Conservation (phyloP, 75 land plant genomes). For the Chamaecyparis obtusa region DNA sequence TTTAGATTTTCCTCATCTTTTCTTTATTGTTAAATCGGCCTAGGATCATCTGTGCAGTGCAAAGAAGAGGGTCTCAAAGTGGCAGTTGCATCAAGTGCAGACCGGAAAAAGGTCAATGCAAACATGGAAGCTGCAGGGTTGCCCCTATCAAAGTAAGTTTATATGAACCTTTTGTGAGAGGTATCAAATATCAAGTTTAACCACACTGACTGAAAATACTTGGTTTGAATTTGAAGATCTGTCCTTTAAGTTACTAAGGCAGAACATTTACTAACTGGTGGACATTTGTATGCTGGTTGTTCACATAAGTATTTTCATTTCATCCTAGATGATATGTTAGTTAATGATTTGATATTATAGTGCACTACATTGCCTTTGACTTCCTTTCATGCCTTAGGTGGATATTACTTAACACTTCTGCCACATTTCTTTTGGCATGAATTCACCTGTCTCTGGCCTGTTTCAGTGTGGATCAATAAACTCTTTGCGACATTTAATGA, state of each 20-base stretch:
- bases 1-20: background rate
- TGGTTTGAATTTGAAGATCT: background rate
- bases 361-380: background rate
- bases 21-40: conserved; percentile 8
- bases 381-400: too few species aligned
- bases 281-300: background rate
- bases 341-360: background rate
- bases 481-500: too few species aligned
- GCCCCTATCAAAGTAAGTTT: conserved; percentile 72
- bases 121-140: conserved; percentile 93
- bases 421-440: too few species aligned
- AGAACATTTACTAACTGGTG: background rate
- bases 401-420: too few species aligned
- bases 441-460: too few species aligned
- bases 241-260: background rate
- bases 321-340: background rate
- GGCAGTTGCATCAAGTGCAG: conserved; percentile 99
- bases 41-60: conserved; percentile 50
- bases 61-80: conserved; percentile 82
- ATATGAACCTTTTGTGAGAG: background rate
- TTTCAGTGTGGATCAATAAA: conserved; percentile 80
- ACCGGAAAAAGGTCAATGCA: conserved; percentile 92
- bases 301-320: background rate
- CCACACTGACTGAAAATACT: background rate
- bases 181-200: background rate